Conservation (phyloP, 2,329 filamentous ascomycete genomes). For the Neoscytalidium dimidiatum region DNA sequence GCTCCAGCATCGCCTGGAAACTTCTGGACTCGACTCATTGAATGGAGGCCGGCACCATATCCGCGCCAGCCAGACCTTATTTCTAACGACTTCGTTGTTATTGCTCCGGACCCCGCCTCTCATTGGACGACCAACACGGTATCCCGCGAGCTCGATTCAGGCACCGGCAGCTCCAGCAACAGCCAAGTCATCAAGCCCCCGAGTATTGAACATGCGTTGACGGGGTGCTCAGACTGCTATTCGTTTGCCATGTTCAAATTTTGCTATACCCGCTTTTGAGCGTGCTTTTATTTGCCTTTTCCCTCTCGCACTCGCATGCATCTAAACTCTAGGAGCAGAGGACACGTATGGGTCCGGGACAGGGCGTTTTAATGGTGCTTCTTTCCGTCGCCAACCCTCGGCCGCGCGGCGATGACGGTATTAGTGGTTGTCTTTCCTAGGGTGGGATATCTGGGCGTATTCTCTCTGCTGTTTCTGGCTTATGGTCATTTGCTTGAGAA, state of each 20-base stretch:
- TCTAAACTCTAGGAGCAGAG: constrained; percentile 16
- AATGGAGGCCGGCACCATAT: not conserved
- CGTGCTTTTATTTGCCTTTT: constrained; percentile 9
- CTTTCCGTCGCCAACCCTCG: not conserved
- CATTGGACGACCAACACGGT: not conserved
- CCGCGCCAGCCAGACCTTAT: not conserved
- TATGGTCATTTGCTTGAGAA: constrained; percentile 7
- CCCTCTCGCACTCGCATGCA: constrained; percentile 11
- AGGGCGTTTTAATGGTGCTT: constrained; percentile 14
- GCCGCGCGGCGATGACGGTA: constrained; percentile 3
- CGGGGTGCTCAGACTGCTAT: constrained; percentile 13
- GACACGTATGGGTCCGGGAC: not conserved
- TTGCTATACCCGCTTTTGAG: constrained; percentile 21
- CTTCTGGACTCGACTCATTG: not conserved
- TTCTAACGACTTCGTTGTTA: too few relatives aligned
- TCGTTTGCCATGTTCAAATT: constrained; percentile 18
- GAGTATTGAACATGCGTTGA: constrained; percentile 16
- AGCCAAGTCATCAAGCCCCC: not conserved
- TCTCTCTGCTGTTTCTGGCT: constrained; percentile 7
- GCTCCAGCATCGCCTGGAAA: not conserved
- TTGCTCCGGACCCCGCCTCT: not conserved
- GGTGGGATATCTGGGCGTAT: constrained; percentile 8
- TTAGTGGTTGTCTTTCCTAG: not conserved
- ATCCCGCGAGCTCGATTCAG: not conserved
- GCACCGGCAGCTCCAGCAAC: not conserved